Percentiles rank a stretch among this genome's conserved stretches.
Conservation (phyloP, 192 early-diverging fungal species). For the Coemansia erecta region DNA sequence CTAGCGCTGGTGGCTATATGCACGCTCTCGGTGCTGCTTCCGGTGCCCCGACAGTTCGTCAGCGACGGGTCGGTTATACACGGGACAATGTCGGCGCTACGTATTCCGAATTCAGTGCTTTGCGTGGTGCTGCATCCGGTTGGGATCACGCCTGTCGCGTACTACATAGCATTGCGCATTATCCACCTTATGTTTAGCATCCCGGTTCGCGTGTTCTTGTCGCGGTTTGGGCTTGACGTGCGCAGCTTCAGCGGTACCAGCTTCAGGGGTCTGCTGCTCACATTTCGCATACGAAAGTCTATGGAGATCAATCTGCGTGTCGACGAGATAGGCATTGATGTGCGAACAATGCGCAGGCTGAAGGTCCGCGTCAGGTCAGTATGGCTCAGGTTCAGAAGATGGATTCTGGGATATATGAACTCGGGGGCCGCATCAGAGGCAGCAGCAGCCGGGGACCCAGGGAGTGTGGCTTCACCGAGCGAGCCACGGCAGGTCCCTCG, state of each 20-base stretch:
- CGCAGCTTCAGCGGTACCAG: conserved; percentile 41
- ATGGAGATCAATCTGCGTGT: conserved; percentile 29
- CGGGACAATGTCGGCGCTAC: conserved; percentile 19
- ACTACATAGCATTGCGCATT: conserved; percentile 20
- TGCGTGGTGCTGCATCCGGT: conserved; percentile 26
- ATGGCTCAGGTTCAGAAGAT: conserved; percentile 6
- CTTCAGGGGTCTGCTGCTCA: conserved; percentile 28
- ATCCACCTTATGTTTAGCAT: conserved; percentile 29
- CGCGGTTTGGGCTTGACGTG: conserved; percentile 41
- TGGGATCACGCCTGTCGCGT: conserved; percentile 20
- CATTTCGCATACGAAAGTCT: conserved; percentile 12
- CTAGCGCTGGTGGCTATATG: conserved; percentile 21
- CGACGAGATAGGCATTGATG: conserved; percentile 46
- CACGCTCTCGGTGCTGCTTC: conserved; percentile 29
- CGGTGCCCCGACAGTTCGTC: conserved; percentile 24
- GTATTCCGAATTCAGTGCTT: conserved; percentile 12
- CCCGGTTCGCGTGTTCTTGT: conserved; percentile 36
- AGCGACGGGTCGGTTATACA: conserved; percentile 28
- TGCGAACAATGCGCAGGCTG: conserved; percentile 48
- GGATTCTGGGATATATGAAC: not conserved
- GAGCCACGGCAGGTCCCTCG: conserved; percentile 1
- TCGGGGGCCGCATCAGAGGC: not conserved
- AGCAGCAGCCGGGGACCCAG: not conserved
- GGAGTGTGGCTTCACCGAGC: not conserved
- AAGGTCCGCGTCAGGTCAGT: conserved; percentile 18